Evolutionary conservation across 2,329 filamentous ascomycete genomes (phyloP), one percentile per base, ranked within the genome.

Genomic region (Hirsutella thompsonii): DNA sequence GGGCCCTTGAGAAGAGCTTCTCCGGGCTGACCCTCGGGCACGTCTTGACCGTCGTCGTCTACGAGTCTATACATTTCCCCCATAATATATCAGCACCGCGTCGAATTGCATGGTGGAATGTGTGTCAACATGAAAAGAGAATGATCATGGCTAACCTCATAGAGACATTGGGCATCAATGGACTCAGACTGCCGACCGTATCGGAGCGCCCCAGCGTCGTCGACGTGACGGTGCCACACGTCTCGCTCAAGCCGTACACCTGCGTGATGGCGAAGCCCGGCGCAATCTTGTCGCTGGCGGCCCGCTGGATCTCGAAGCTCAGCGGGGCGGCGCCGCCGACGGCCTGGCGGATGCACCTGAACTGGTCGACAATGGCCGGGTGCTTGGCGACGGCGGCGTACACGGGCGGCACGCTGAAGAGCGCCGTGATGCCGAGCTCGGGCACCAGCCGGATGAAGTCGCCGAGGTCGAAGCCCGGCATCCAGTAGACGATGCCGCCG

Each of bases 1-100:
- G 82, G 81, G 0, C 84, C 83, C 40, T 77, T 76, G 35, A 86
- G 67, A 65, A 79, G 78, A 1, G 82, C 61, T 55, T 84, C 80
- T 4, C 80, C 80, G 0, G 69, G 44, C 28, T 58, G 45, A 3
- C 64, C 63, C 1, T 55, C 55, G 23, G 55, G 48, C 1, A 67
- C 63, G 20, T 68, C 64, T 3, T 51, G 53, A 9, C 51, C 61
- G 0, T 61, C 51, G 1, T 67, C 64, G 26, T 63, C 63, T 2
- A 67, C 52, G 2, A 68, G 48, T 10, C 64, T 54, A 1, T 48
- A 51, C 5, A 23, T 35, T 4, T 20, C 20, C 11, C 2, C 13
- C 14, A 9, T 20, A 4, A 19, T 14, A 19, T 30, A 2, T 13
- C 30, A 37, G 19, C 48, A 5, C 48, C 49, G 41, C 2, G n/a